Conservation (phyloP, 768 basidiomycete genomes). For the Galerina marginata region DNA sequence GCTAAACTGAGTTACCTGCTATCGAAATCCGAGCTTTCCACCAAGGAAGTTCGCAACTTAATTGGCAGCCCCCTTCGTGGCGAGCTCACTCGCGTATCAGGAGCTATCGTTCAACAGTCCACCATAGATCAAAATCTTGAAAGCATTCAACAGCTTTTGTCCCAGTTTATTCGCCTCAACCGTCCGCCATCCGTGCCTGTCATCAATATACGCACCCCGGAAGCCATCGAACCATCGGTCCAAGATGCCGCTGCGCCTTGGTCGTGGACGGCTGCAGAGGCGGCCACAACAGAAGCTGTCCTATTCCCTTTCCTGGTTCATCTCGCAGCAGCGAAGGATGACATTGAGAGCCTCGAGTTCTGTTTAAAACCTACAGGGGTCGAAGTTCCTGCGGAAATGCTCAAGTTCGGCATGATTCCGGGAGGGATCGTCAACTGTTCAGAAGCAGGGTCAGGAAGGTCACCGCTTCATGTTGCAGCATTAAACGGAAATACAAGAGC, state of each 20-base stretch:
- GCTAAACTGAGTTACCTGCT: conserved; percentile 90
- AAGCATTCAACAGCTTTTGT: conserved; percentile 66
- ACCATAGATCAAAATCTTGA: conserved; percentile 57
- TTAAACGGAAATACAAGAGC: conserved; percentile 61
- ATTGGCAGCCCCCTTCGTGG: conserved; percentile 84
- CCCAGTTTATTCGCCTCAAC: conserved; percentile 71
- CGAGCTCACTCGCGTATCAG: conserved; percentile 72
- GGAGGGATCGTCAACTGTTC: conserved; percentile 78
- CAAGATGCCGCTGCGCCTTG: conserved; percentile 66
- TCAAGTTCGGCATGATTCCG: conserved; percentile 47
- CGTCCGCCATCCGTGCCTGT: conserved; percentile 41
- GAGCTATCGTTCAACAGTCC: conserved; percentile 47
- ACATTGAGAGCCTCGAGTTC: conserved; percentile 63
- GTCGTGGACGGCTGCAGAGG: conserved; percentile 82
- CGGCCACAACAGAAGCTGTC: conserved; percentile 67
- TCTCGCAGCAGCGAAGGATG: conserved; percentile 75
- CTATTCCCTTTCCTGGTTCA: conserved; percentile 81
- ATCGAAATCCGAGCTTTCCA: conserved; percentile 79
- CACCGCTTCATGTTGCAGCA: conserved; percentile 81
- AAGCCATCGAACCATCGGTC: conserved; percentile 41
- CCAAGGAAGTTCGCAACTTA: conserved; percentile 72
- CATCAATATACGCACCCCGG: conserved; percentile 40
- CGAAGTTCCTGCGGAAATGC: conserved; percentile 33
- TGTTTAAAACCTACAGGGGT: conserved; percentile 51
- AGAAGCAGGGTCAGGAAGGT: conserved; percentile 71